Evolutionary conservation across 805 yeast genomes (phyloP).

Genomic region (Ogataea zsoltii): DNA sequence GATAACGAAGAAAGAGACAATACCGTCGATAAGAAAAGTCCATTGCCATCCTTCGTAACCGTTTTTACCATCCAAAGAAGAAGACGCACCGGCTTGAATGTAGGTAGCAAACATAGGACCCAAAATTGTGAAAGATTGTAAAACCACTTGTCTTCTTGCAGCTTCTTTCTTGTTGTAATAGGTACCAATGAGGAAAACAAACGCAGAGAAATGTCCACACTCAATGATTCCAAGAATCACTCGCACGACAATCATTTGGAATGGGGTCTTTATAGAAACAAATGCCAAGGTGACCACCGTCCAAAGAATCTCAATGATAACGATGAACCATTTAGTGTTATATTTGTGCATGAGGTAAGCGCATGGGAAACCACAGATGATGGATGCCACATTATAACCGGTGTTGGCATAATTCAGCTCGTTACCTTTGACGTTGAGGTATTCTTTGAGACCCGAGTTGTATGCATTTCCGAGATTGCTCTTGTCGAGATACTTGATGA

Average conservation of each 20-base stretch:
- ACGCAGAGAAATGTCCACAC: slow-evolving; percentile 60
- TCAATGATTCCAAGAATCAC: slow-evolving; percentile 69
- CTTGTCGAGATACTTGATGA: slow-evolving; percentile 58
- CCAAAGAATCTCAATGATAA: slow-evolving; percentile 63
- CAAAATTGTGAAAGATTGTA: slow-evolving; percentile 61
- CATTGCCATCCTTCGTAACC: slow-evolving; percentile 49
- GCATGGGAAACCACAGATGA: slow-evolving; percentile 62
- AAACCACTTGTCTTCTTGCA: slow-evolving; percentile 58
- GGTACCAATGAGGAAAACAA: slow-evolving; percentile 58
- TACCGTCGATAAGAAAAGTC: slow-evolving; percentile 52
- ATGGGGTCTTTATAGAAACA: slow-evolving; percentile 48
- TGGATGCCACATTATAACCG: slow-evolving; percentile 57
- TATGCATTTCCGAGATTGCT: slow-evolving; percentile 63
- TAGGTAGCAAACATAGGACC: slow-evolving; percentile 59
- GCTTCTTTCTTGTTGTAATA: slow-evolving; percentile 57
- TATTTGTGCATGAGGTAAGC: slow-evolving; percentile 53
- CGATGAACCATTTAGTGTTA: slow-evolving; percentile 54
- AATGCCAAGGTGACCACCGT: slow-evolving; percentile 59
- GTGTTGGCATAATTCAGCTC: slow-evolving; percentile 60
- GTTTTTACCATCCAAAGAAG: slow-evolving; percentile 25
- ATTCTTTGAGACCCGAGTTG: slow-evolving; percentile 59
- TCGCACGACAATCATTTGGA: slow-evolving; percentile 57
- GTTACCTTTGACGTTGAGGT: slow-evolving; percentile 55
- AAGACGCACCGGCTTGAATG: slow-evolving; percentile 41
- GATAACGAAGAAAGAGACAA: slow-evolving; percentile 18